Base-by-base conservation (phyloP, 2,329 filamentous ascomycete species). In the Claviceps sp. region DNA sequence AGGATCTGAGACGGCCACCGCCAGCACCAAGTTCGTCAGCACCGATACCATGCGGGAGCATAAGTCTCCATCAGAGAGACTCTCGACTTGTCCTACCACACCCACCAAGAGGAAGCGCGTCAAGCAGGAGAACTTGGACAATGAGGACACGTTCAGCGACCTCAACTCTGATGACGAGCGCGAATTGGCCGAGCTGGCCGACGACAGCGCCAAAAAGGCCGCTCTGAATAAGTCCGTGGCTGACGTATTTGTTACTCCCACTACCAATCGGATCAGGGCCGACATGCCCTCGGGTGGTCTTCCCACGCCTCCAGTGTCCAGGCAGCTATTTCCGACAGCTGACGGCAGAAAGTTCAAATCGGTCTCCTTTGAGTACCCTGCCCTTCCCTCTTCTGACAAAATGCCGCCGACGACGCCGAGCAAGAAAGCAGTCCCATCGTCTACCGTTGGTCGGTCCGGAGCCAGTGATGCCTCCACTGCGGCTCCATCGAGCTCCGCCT, bases 131-230 rank as follows among this genome's bases (percentile, higher is more conserved):
- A 57, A 58, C 4, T 22, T 13, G 20, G 59, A 60, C 9, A 60
- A 60, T 7, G 60, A 63, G 3, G 62, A 61, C 38, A 62, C 64
- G 1, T 63, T 67, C 18, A 62, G 60, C 34, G 68, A 68, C 14
- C 37, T 69, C 4, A 64, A 61, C 16, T 67, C 69, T 7, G 69
- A 72, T n/a, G 67, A 67, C 43, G 70, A 70, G 54, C 58, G 62
- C 26, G 58, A 70, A 53, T 60, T 73, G 54, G 63, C 58, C 20
- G 59, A 55, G n/a, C 59, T 68, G 20, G 60, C 66, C 4, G 69
- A 72, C 48, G 57, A 59, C 41, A 70, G 65, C 53, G 63, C 61
- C 13, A 61, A 62, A 42, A 64, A 60, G 51, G 51, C 52, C n/a
- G 37, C 47, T 18, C 51, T 51, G 55, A 45, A 42, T 24, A 47